phyloP scores from a whole-genome alignment of 2,329 filamentous ascomycete species.

The Aspergillus udagawae region DNA sequence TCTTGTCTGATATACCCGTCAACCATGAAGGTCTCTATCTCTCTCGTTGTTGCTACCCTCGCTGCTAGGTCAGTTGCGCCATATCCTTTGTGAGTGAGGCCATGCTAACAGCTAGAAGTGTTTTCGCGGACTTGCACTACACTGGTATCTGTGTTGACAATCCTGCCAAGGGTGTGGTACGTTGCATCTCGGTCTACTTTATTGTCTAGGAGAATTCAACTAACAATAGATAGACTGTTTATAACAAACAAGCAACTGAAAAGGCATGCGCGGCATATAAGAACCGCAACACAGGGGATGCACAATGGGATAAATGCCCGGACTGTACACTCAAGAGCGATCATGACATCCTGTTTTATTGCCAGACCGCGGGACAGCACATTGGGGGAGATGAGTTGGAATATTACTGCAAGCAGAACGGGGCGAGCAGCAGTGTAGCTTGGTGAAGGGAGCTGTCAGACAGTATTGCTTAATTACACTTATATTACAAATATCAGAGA shows the following conservation, averaged over 20 bases:
- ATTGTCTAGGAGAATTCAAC: too few species aligned
- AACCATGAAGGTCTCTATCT: conserved; percentile 2
- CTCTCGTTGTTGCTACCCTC: conserved; percentile 5
- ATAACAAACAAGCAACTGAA: conserved; percentile 14
- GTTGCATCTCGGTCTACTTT: too few species aligned
- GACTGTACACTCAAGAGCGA: conserved; percentile 16
- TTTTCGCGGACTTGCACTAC: too few species aligned
- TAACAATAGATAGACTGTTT: conserved; percentile 8
- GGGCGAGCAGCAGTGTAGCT: conserved; percentile 13
- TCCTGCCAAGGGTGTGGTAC: too few species aligned
- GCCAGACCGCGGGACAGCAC: conserved; percentile 16
- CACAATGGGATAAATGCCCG: conserved; percentile 19
- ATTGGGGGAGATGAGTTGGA: conserved; percentile 20
- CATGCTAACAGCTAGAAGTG: too few species aligned
- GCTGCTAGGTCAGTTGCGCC: conserved; percentile 3
- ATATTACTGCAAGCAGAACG: conserved; percentile 18
- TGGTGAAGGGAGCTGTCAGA: conserved; percentile 5
- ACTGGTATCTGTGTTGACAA: too few species aligned
- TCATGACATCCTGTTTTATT: conserved; percentile 14
- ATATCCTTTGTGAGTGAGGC: background rate
- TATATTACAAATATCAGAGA: too few species aligned
- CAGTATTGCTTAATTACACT: too few species aligned
- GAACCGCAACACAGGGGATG: conserved; percentile 17
- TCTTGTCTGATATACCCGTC: too few species aligned
- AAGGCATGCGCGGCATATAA: conserved; percentile 17